phyloP scores from a whole-genome alignment of 257 asterid species.

The Ilex aquifolium region DNA sequence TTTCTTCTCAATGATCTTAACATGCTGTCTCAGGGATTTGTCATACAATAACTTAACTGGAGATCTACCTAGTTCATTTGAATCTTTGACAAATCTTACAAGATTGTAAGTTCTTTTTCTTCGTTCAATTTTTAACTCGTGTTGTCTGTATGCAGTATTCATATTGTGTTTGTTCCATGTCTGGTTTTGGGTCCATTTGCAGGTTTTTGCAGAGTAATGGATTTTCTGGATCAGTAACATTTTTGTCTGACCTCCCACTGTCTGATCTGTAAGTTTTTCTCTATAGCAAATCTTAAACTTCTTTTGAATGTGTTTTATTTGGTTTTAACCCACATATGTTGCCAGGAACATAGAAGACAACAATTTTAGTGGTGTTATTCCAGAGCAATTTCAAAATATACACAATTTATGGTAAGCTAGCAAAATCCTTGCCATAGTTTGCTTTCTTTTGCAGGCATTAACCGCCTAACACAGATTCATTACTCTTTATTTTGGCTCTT shows the following conservation, averaged over 20 bases:
- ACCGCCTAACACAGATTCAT: constrained; percentile 2
- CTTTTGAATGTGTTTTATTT: constrained; percentile 6
- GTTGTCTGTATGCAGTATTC: too few relatives aligned
- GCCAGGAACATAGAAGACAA: constrained; percentile 88
- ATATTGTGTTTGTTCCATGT: not conserved
- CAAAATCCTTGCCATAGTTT: constrained; percentile 2
- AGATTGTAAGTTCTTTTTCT: constrained; percentile 51
- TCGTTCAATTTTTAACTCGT: not conserved
- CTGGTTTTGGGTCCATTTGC: constrained; percentile 14
- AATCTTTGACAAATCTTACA: constrained; percentile 46
- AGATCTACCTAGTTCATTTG: constrained; percentile 83
- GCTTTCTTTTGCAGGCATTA: not conserved
- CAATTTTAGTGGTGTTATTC: constrained; percentile 92
- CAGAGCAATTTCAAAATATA: constrained; percentile 62
- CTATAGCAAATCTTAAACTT: not conserved
- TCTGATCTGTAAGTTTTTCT: constrained; percentile 51
- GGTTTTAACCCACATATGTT: constrained; percentile 19
- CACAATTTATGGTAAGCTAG: constrained; percentile 57
- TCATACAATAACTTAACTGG: constrained; percentile 80
- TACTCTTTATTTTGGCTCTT: constrained; percentile 4
- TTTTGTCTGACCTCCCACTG: constrained; percentile 67
- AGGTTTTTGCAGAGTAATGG: constrained; percentile 77
- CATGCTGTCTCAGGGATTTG: constrained; percentile 60
- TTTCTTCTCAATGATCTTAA: constrained; percentile 6
- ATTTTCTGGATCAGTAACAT: constrained; percentile 78